phyloP scores from a whole-genome alignment of 768 basidiomycete genomes.

The Pleurotus citrinopileatus region DNA sequence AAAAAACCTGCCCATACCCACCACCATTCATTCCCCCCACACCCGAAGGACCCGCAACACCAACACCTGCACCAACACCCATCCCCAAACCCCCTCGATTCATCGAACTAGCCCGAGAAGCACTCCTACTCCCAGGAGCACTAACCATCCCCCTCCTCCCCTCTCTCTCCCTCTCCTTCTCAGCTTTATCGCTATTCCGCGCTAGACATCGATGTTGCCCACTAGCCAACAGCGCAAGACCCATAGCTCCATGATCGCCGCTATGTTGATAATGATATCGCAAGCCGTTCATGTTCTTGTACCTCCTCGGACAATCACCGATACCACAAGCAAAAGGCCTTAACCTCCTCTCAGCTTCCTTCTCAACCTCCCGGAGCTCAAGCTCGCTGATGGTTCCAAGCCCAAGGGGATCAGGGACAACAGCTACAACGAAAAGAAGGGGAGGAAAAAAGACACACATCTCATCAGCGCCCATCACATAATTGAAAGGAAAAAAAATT shows the following conservation, averaged over 20 bases:
- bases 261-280: conserved; percentile 97
- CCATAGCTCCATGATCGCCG: conserved; percentile 91
- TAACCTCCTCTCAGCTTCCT: conserved; percentile 79
- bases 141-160: conserved; percentile 11
- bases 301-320: conserved; percentile 81
- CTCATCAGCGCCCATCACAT: too few species aligned
- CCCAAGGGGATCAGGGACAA: conserved; percentile 17
- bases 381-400: conserved; percentile 54
- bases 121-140: conserved; percentile 9
- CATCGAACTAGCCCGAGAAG: conserved; percentile 9
- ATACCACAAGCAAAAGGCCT: conserved; percentile 90
- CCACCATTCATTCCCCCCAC: conserved; percentile 1
- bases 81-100: too few species aligned
- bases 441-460: too few species aligned
- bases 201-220: conserved; percentile 60
- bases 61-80: too few species aligned
- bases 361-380: conserved; percentile 70
- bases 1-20: conserved; percentile 1
- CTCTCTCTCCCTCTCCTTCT: conserved; percentile 13
- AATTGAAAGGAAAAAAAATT: background rate
- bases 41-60: background rate
- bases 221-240: conserved; percentile 77
- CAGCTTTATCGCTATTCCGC: background rate
- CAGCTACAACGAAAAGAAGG: too few species aligned
- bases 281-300: conserved; percentile 99